Evolutionary conservation across 371 early-diverging fungal genomes (phyloP).

Genomic region (Zopfochytrium polystomum): DNA sequence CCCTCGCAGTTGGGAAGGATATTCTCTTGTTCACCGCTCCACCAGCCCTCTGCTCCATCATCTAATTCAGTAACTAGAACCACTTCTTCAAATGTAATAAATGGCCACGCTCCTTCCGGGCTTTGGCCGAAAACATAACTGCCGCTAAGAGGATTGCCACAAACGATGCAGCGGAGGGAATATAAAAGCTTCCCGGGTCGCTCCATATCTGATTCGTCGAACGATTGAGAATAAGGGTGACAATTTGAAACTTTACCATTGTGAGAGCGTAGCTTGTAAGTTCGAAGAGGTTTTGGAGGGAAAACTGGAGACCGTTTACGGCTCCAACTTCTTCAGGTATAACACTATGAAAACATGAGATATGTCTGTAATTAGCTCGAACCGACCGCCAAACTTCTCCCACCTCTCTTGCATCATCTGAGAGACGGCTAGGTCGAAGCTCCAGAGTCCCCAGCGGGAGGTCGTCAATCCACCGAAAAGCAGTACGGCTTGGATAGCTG

Average conservation of each 20-base stretch:
- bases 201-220: neutral
- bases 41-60: too few relatives aligned
- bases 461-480: constrained; percentile 46
- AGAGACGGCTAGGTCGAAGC: constrained; percentile 52
- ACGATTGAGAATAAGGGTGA: neutral
- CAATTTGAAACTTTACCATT: constrained; percentile 18
- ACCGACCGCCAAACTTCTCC: neutral
- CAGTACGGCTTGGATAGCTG: constrained; percentile 5
- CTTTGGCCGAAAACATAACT: neutral
- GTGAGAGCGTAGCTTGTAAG: constrained; percentile 34
- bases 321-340: constrained; percentile 33
- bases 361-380: neutral
- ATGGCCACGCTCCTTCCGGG: neutral
- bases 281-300: constrained; percentile 53
- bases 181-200: neutral
- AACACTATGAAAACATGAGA: constrained; percentile 12
- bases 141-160: too few relatives aligned
- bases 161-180: neutral
- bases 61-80: too few relatives aligned
- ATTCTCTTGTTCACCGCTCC: too few relatives aligned
- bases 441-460: constrained; percentile 53
- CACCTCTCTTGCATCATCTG: constrained; percentile 52
- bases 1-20: too few relatives aligned
- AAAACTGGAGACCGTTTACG: constrained; percentile 48
- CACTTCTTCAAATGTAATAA: constrained; percentile 1